Evolutionary conservation across 306 rosid species (phyloP).

Genomic region (Crataegus laevigata): DNA sequence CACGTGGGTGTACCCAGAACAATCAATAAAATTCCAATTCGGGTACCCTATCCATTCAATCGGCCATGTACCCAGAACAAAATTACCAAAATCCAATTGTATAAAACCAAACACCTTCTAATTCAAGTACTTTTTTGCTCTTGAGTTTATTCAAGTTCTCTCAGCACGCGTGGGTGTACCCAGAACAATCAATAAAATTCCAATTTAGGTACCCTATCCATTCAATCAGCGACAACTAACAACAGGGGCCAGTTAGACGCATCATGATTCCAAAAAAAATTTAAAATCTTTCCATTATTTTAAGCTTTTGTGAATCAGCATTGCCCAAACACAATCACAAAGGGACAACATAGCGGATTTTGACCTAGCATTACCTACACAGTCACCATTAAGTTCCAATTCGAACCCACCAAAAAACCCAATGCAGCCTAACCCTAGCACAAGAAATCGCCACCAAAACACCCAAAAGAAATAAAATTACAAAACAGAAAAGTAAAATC

Average conservation of each 20-base stretch:
- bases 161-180: too few relatives aligned
- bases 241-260: neutral
- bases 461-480: neutral
- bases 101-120: neutral
- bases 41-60: neutral
- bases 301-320: neutral
- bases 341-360: neutral
- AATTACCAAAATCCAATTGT: neutral
- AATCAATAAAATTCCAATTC: too few relatives aligned
- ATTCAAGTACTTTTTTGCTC: too few relatives aligned
- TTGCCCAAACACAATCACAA: neutral
- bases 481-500: neutral
- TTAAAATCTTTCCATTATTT: neutral
- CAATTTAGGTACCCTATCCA: neutral
- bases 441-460: neutral
- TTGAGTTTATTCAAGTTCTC: too few relatives aligned
- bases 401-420: neutral
- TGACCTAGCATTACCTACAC: neutral
- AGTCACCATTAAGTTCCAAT: neutral
- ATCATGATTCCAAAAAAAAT: neutral
- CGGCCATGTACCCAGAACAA: neutral
- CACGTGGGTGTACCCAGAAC: too few relatives aligned
- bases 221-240: neutral
- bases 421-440: constrained; percentile 1
- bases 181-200: too few relatives aligned